Evolutionary conservation across 2,329 filamentous ascomycete genomes (phyloP).

Genomic region (Colletotrichum lini): DNA sequence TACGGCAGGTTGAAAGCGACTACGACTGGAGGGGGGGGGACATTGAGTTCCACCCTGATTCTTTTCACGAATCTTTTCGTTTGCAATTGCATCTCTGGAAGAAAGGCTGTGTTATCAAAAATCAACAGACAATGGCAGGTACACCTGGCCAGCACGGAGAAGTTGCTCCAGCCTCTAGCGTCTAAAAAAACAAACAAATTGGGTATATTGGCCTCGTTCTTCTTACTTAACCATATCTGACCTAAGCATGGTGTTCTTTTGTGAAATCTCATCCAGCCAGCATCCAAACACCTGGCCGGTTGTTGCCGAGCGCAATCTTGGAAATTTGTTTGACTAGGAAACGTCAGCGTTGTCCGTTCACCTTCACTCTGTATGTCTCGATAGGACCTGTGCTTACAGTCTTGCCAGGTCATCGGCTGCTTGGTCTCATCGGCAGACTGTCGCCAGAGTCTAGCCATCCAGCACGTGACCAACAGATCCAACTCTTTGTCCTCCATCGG

Average conservation of each 20-base stretch:
- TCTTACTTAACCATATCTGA: not conserved
- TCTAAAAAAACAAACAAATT: not conserved
- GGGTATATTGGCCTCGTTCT: not conserved
- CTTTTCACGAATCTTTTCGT: not conserved
- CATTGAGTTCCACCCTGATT: no score
- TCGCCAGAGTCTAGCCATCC: constrained; percentile 49
- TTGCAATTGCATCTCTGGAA: not conserved
- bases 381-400: constrained; percentile 39
- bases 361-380: no score
- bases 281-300: not conserved
- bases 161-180: not conserved
- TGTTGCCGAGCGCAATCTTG: not conserved
- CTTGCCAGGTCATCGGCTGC: constrained; percentile 46
- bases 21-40: no score
- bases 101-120: not conserved
- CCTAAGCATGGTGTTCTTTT: no score
- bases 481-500: constrained; percentile 46
- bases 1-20: no score
- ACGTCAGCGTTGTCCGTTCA: not conserved
- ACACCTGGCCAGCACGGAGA: not conserved
- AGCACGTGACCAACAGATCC: constrained; percentile 49
- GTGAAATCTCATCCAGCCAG: not conserved
- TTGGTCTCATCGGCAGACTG: constrained; percentile 45
- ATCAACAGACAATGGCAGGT: not conserved
- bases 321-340: constrained; percentile 21